Base-by-base conservation (phyloP, 768 basidiomycete species). In the Heimioporus sp. region DNA sequence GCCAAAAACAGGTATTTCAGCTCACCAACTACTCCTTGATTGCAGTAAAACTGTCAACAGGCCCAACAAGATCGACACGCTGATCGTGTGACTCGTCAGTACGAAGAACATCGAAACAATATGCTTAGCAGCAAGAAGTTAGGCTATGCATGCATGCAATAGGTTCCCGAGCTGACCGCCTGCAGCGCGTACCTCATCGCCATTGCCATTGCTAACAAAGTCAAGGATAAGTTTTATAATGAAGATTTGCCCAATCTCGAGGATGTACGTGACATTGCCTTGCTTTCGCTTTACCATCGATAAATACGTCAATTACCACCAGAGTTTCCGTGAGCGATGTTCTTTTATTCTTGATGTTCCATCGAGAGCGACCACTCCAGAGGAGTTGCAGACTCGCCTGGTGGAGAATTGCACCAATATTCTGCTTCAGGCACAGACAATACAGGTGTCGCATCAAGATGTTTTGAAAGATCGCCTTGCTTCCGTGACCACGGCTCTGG, bases 121-220 rank as follows among this genome's bases (percentile, higher is more conserved):
- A 92, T 92, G 90, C 67, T 82, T 39, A 87, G 85, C 58, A 80
- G 82, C 68, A 92, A 92, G 74, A 92, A 92, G 90, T 91, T 53
- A 31, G 72, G 32, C 20, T 15, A 19, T 36, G 28, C 44, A 35
- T 53, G 24, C 36, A 43, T n/a, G 9, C 19, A n/a, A 42, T 46
- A 6, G 43, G 31, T 40, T 49, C 20, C 11, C 37, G 3, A 50
- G 24, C 48, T 54, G 37, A 46, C 38, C 20, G 16, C 44, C 40
- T 44, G 37, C 53, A 91, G 88, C 64, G 69, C 78, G 17, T 92
- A 90, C 66, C 63, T 92, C 43, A 82, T 91, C 36, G 80, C 85
- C 15, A 89, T 77, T 16, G 80, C 80, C 8, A 66, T 87, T 40
- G 83, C 88, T 11, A 93, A 93, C 69, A 76, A 68, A 44, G 69